phyloP scores from a whole-genome alignment of 345 rosid species.

The Clarkia xantiana region DNA sequence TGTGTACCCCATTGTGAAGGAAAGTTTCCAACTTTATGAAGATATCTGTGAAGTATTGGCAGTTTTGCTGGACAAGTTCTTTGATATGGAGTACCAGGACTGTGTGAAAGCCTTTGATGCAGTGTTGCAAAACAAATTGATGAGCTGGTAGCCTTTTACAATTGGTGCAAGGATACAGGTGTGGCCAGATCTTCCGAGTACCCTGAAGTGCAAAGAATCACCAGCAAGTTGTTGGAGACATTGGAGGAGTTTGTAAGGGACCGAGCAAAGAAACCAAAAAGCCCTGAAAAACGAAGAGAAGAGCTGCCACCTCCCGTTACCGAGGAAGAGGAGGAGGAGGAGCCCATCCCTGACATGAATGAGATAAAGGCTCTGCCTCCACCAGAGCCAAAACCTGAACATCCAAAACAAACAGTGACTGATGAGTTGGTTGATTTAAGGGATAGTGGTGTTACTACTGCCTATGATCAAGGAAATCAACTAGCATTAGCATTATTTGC shows the following conservation, averaged over 20 bases:
- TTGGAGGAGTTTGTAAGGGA: conserved; percentile 79
- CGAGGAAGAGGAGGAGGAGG: conserved; percentile 20
- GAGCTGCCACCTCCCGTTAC: conserved; percentile 34
- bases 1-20: conserved; percentile 56
- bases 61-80: conserved; percentile 67
- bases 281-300: conserved; percentile 44
- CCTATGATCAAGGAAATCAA: conserved; percentile 84
- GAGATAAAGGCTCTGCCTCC: conserved; percentile 78
- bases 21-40: conserved; percentile 68
- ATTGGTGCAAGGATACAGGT: conserved; percentile 85
- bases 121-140: conserved; percentile 77
- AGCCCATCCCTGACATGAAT: conserved; percentile 43
- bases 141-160: conserved; percentile 56
- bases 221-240: conserved; percentile 60
- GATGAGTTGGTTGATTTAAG: conserved; percentile 67
- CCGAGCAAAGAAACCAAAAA: conserved; percentile 45
- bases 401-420: conserved; percentile 28
- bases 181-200: conserved; percentile 81
- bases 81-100: conserved; percentile 69
- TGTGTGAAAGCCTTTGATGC: conserved; percentile 79
- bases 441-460: conserved; percentile 48
- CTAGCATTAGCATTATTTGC: conserved; percentile 74
- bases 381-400: conserved; percentile 45
- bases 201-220: conserved; percentile 83
- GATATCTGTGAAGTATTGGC: conserved; percentile 78